Conservation (phyloP, 2,329 filamentous ascomycete genomes). For the Colletotrichum sp. region DNA sequence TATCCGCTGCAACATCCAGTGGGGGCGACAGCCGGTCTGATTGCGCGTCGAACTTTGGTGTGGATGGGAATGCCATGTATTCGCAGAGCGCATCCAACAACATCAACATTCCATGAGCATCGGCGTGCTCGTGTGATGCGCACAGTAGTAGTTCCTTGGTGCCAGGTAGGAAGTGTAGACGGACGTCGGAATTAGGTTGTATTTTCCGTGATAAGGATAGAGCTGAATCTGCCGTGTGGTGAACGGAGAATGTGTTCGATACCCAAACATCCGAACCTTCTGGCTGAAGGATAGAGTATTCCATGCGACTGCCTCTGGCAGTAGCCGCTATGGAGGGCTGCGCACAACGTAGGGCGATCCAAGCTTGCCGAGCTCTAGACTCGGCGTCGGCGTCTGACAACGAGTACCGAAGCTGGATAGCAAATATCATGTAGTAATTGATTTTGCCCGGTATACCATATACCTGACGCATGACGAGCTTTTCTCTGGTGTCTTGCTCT, state of each 20-base stretch:
- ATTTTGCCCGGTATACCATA: neutral
- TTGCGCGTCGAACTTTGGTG: neutral
- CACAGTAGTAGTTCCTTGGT: neutral
- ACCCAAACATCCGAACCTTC: neutral
- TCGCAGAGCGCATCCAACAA: neutral
- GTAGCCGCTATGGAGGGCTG: neutral
- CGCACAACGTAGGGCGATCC: neutral
- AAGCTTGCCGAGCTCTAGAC: neutral
- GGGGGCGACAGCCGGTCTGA: neutral
- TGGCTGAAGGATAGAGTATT: neutral
- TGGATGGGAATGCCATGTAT: neutral
- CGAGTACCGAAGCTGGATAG: neutral
- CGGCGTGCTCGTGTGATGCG: neutral
- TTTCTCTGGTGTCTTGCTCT: neutral
- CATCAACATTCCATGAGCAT: neutral
- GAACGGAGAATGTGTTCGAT: neutral
- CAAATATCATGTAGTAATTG: neutral
- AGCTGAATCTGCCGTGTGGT: neutral
- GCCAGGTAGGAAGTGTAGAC: neutral
- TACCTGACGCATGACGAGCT: neutral
- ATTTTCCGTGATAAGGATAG: neutral
- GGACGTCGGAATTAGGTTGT: neutral
- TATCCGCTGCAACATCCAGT: neutral
- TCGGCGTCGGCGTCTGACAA: neutral
- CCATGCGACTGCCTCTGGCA: neutral